Evolutionary conservation across 768 basidiomycete species (phyloP), one percentile per base, ranked within the genome.

Genomic region (Lanmaoa rubissima): DNA sequence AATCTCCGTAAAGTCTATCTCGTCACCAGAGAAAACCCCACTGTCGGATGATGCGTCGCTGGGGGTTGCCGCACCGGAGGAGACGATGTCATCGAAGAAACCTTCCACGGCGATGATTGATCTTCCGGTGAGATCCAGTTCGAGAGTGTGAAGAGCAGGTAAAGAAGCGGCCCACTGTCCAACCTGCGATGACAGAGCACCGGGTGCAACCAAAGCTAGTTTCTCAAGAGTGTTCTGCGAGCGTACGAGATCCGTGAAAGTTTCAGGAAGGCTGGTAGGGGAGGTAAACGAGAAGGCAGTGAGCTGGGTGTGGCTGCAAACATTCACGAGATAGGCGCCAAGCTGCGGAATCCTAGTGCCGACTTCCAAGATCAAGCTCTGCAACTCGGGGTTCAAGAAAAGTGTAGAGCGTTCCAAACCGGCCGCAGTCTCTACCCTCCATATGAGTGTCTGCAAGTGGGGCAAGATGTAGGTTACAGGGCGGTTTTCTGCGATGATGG

Each of bases 1-100:
- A 55, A 87, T 82, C 57, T 87, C 84, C 40, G 85, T 81, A 62
- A 90, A 90, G 69, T 92, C 90, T 56, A 85, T 73, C 60, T 91
- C 89, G 59, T 90, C 88, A 49, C 79, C 82, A 51, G 88, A 89
- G 75, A 88, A 90, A 58, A 90, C 82, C 41, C 88, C 87, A 62
- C 86, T 89, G 70, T 91, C 89, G 41, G 80, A 85, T 50, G 87
- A 84, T 14, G 83, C 78, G 12, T 87, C 88, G 59, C 78, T 83
- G 7, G 89, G 90, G 13, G 88, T 87, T 31, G 82, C 82, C 58
- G 78, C 77, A n/a, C 89, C 90, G 1, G 88, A 89, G 41, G 80
- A 78, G 59, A 75, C 74, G 60, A 90, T 74, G 51, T 88, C 83
- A 66, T 85, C 84, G 68, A 92, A 92, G 71, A 92, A 92, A 19